Evolutionary conservation across 495 filamentous ascomycete species (phyloP).

Genomic region (Penicillium soppii): DNA sequence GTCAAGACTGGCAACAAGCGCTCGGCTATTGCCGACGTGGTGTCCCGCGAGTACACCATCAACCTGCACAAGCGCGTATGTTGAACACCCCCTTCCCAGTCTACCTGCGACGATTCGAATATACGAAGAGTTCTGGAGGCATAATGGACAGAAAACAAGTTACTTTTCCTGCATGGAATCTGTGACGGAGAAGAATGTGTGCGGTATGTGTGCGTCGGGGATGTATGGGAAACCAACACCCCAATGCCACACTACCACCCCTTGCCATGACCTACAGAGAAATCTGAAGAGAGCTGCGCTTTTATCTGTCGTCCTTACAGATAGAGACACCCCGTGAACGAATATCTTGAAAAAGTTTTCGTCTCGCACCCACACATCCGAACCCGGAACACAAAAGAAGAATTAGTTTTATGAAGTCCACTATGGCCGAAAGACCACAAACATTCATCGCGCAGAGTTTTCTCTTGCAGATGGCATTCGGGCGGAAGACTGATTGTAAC

Average conservation of each 20-base stretch:
- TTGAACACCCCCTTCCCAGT: conserved; percentile 37
- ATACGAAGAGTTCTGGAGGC: conserved; percentile 25
- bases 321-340: conserved; percentile 3
- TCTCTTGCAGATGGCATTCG: conserved; percentile 54
- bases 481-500: conserved; percentile 58
- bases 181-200: conserved; percentile 20
- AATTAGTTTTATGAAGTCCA: conserved; percentile 75
- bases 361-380: conserved; percentile 15
- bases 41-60: conserved; percentile 99
- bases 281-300: conserved; percentile 6
- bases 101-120: conserved; percentile 23
- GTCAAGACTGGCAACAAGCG: conserved; percentile 68
- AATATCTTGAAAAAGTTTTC: conserved; percentile 9
- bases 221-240: conserved; percentile 1
- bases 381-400: conserved; percentile 33
- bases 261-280: conserved; percentile 10
- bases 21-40: conserved; percentile 96
- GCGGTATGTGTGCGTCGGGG: conserved; percentile 12
- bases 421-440: conserved; percentile 42
- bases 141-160: conserved; percentile 32
- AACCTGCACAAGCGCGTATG: conserved; percentile 99
- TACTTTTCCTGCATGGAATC: conserved; percentile 21
- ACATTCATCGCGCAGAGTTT: conserved; percentile 30
- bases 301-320: neutral
- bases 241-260: neutral